phyloP scores from a whole-genome alignment of 108 stramenopile genomes.

The Nitzschia palea region DNA sequence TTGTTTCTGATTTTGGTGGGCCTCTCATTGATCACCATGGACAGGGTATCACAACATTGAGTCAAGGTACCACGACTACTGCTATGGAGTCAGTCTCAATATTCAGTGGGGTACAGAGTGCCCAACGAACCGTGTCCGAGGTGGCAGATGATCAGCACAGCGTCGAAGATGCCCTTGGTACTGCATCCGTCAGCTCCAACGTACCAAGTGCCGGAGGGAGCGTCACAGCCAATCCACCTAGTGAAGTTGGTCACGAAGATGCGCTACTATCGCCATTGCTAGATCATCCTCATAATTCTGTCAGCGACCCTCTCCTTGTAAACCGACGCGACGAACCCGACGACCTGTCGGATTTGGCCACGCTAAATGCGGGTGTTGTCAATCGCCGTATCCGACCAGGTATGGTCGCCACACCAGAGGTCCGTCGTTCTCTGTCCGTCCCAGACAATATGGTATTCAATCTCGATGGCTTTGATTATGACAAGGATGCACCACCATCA shows the following conservation, averaged over 20 bases:
- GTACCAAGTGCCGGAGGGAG: slow-evolving; percentile 34
- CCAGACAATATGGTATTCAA: slow-evolving; percentile 22
- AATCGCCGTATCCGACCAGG: slow-evolving; percentile 50
- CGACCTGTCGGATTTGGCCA: slow-evolving; percentile 3
- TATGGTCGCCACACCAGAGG: slow-evolving; percentile 14
- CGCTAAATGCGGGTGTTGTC: slow-evolving; percentile 26
- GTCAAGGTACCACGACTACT: slow-evolving; percentile 50
- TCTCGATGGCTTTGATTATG: slow-evolving; percentile 56
- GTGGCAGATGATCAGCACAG: slow-evolving; percentile 10
- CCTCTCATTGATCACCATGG: slow-evolving; percentile 4
- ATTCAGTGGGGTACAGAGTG: slow-evolving; percentile 29
- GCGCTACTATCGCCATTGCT: slow-evolving; percentile 2
- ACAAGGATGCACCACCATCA: slow-evolving; percentile 36
- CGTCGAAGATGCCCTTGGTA: slow-evolving; percentile 22
- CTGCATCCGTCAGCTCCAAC: slow-evolving; percentile 24
- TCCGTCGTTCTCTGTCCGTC: slow-evolving; percentile 13
- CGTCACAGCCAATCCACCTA: slow-evolving; percentile 52
- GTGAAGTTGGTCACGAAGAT: slow-evolving; percentile 35
- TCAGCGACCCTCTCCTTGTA: not conserved
- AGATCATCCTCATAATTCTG: too few relatives aligned
- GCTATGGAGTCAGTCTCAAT: slow-evolving; percentile 40
- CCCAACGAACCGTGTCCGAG: slow-evolving; percentile 7
- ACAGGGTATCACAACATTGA: not conserved
- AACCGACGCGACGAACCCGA: not conserved
- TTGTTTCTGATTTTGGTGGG: slow-evolving; percentile 47